These are phyloP conservation scores for Pisolithus thermaeus DNA, from an alignment of 1,284 basidiomycete genomes.

Conservation along the genomic window DNA sequence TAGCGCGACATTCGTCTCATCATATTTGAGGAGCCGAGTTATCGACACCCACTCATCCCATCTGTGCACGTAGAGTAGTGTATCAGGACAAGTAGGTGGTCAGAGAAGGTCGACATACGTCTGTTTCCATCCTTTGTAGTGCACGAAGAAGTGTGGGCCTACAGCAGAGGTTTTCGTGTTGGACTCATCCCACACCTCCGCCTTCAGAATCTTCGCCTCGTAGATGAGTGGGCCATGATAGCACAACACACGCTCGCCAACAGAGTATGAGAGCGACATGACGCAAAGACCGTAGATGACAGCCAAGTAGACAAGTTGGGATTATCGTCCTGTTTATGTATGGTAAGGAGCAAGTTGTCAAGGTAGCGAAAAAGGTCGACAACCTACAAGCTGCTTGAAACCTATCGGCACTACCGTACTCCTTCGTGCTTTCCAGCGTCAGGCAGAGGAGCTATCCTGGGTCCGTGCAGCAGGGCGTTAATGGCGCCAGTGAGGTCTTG, in stretches of 20 bases:
- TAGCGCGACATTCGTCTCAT: constrained; percentile 78
- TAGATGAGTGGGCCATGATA: constrained; percentile 95
- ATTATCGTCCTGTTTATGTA: not conserved
- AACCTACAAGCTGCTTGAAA: no score
- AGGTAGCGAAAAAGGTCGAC: no score
- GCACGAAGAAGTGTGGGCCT: constrained; percentile 90
- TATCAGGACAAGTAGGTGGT: not conserved
- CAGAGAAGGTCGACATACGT: constrained; percentile 55
- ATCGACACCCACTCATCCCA: constrained; percentile 99
- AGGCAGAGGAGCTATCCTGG: no score
- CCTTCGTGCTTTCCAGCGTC: no score
- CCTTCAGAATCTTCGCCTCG: constrained; percentile 89
- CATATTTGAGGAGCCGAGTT: constrained; percentile 78
- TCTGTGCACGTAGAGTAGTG: constrained; percentile 35
- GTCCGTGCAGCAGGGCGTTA: no score
- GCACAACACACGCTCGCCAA: constrained; percentile 82
- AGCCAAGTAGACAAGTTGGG: not conserved
- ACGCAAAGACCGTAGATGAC: not conserved
- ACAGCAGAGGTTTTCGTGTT: constrained; percentile 60
- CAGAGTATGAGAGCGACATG: constrained; percentile 17
- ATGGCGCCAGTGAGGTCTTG: no score
- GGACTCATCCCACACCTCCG: constrained; percentile 69
- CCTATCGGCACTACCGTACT: no score
- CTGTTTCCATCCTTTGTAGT: constrained; percentile 99
- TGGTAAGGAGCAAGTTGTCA: not conserved